Conservation (phyloP, 2,329 filamentous ascomycete species). For the Penicillium sp. region DNA sequence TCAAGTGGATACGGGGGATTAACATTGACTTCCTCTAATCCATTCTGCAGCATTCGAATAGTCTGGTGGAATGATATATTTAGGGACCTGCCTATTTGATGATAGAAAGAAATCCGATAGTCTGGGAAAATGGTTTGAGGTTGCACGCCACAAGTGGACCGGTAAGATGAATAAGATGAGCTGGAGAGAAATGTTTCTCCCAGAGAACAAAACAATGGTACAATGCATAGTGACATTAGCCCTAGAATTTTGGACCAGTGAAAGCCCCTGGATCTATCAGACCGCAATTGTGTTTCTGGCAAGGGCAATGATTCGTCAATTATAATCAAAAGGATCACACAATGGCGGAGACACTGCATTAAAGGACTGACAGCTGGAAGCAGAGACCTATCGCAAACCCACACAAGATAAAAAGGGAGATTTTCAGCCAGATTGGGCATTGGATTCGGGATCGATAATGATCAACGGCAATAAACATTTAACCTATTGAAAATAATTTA, state of each 20-base stretch:
- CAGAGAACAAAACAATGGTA: neutral
- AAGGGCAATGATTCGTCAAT: slow-evolving; percentile 15
- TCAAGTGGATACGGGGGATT: neutral
- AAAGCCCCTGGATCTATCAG: slow-evolving; percentile 21
- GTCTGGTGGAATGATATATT: slow-evolving; percentile 8
- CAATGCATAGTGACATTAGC: no score
- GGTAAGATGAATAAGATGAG: neutral
- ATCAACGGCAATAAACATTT: neutral
- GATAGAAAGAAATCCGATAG: slow-evolving; percentile 7
- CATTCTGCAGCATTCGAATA: slow-evolving; percentile 10
- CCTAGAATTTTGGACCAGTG: slow-evolving; percentile 10
- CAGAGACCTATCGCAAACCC: slow-evolving; percentile 3
- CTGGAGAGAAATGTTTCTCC: neutral
- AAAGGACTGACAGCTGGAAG: slow-evolving; percentile 9
- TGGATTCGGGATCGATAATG: neutral
- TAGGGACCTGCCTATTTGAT: neutral
- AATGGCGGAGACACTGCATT: neutral
- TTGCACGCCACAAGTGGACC: slow-evolving; percentile 12
- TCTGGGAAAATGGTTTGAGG: slow-evolving; percentile 18
- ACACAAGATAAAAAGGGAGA: neutral
- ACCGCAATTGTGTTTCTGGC: slow-evolving; percentile 9
- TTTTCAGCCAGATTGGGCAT: neutral
- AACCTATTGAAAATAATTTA: neutral
- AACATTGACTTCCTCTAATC: neutral
- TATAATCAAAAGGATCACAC: neutral